Base-by-base conservation (phyloP, 192 early-diverging fungal species). In the Diversispora epigaea region DNA sequence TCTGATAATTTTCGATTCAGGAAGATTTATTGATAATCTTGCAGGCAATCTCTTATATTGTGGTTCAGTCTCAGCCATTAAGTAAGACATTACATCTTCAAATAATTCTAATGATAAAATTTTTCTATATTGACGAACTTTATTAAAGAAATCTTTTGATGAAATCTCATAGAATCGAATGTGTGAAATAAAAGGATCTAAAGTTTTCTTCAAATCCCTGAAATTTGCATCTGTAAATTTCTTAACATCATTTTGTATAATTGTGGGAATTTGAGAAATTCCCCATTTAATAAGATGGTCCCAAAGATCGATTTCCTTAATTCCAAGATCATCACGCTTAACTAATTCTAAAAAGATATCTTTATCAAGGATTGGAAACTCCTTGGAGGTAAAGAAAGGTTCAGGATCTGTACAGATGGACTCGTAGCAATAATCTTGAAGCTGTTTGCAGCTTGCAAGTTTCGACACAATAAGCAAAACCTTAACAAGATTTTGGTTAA, bases 281-380 rank as follows among this genome's bases (percentile, higher is more conserved):
- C 70, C 70, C 70, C 70, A 72, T 58, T 62, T 9, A 73, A 73
- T 60, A 21, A 46, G 8, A 47, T 21, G 15, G n/a, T 73, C 57
- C 56, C 71, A 73, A 47, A 73, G 15, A 61, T 73, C 54, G 14
- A 73, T 61, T 49, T 62, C 56, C 11, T n/a, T n/a, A n/a, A n/a
- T n/a, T n/a, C n/a, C n/a, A n/a, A n/a, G n/a, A n/a, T n/a, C n/a
- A n/a, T n/a, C 57, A 10, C n/a, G 39, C 12, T 60, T 25, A 8
- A 73, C 6, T 45, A 72, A 5, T 9, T 60, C 12, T 14, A 45
- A 12, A 0, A 72, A 11, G 44, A 72, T 46, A 46, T 44, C 12
- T 45, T 72, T 43, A 12, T 60, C 39, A 47, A 73, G 39, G 19
- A 19, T 21, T 32, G 9, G 6, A 61, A 73, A 73, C 46, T 61